Evolutionary conservation across 257 asterid species (phyloP).

Genomic region (Ballota nigra): DNA sequence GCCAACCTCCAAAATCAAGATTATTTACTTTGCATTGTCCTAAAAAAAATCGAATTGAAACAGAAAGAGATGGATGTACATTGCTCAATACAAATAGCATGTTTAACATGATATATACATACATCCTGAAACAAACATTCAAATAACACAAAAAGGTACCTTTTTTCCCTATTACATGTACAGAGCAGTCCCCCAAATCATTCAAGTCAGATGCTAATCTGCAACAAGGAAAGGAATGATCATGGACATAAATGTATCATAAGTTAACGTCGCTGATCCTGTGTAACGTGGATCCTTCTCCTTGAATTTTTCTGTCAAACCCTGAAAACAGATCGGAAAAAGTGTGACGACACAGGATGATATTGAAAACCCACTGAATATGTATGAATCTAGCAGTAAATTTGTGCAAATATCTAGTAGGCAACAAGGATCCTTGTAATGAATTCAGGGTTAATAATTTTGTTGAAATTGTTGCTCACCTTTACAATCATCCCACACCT

Average conservation of each 20-base stretch:
- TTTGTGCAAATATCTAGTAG: background rate
- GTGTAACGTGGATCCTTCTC: constrained; percentile 77
- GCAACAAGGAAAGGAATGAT: constrained; percentile 66
- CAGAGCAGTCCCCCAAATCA: constrained; percentile 4
- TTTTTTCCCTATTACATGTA: background rate
- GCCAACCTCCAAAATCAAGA: too few species aligned
- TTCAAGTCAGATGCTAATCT: constrained; percentile 24
- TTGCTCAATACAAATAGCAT: background rate
- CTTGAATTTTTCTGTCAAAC: constrained; percentile 86
- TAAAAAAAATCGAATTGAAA: too few species aligned
- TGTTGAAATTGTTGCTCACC: constrained; percentile 38
- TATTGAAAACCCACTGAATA: background rate
- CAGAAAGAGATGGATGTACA: background rate
- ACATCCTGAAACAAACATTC: background rate
- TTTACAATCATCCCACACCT: constrained; percentile 92
- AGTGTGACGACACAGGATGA: background rate
- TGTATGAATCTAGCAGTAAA: background rate
- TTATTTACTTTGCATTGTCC: background rate
- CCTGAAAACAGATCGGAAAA: constrained; percentile 43
- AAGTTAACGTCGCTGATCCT: constrained; percentile 66
- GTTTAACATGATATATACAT: background rate
- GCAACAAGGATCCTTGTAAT: background rate
- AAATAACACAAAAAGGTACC: background rate
- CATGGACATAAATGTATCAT: constrained; percentile 79
- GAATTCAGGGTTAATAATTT: background rate